phyloP scores from a whole-genome alignment of 441 rosid genomes.

The Erodium moschatum region DNA sequence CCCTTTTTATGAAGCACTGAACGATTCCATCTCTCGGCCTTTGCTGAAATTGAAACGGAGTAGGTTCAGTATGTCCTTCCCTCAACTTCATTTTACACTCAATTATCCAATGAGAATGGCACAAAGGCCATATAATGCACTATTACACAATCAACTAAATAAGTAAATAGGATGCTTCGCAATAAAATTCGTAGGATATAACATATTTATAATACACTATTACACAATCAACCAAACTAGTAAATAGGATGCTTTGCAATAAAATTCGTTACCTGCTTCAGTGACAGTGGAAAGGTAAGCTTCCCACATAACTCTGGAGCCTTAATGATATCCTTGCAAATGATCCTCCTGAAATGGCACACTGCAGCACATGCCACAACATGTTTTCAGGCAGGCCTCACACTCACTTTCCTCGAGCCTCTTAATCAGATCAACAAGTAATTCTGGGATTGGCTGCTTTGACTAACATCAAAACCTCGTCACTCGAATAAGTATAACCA shows the following conservation, averaged over 20 bases:
- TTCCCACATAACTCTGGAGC: conserved; percentile 76
- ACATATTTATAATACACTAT: too few relatives aligned
- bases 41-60: conserved; percentile 40
- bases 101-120: too few relatives aligned
- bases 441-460: conserved; percentile 73
- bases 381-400: conserved; percentile 80
- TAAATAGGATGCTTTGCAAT: too few relatives aligned
- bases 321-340: conserved; percentile 84
- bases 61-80: too few relatives aligned
- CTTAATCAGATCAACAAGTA: conserved; percentile 75
- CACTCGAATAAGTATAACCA: conserved; percentile 33
- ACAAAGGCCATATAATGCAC: too few relatives aligned
- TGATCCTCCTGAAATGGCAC: conserved; percentile 87
- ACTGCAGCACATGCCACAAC: conserved; percentile 94
- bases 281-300: conserved; percentile 90
- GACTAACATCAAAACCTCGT: conserved; percentile 23
- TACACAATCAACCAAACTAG: too few relatives aligned
- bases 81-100: too few relatives aligned
- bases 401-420: conserved; percentile 86
- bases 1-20: conserved; percentile 90
- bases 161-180: too few relatives aligned
- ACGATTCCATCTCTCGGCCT: conserved; percentile 73
- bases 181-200: too few relatives aligned
- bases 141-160: too few relatives aligned
- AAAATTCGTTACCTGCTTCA: conserved; percentile 54